Base-by-base conservation (phyloP, 2,329 filamentous ascomycete species). In the Trichoderma simmonsii region DNA sequence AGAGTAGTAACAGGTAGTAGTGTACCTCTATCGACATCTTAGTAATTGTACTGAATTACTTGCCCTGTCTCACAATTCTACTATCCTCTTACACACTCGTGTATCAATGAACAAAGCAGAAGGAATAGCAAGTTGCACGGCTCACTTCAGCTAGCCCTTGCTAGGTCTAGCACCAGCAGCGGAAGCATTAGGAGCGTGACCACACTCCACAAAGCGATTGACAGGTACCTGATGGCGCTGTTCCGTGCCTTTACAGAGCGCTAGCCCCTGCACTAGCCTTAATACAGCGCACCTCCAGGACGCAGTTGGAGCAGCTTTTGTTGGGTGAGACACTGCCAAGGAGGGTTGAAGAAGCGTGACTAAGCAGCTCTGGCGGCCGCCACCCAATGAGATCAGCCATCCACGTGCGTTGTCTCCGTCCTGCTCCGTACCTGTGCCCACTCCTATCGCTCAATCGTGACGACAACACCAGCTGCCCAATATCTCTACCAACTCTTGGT, bases 361-460 rank as follows among this genome's bases (percentile, higher is more conserved):
- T 70, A 24, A 70, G 57, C 67, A 62, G 43, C 7, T 36, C 11
- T n/a, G 28, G 36, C 7, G 6, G 18, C 21, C 24, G 26, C 14
- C 56, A 69, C 26, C 66, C 66, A 69, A 69, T 69, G 21, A 69
- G 18, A 61, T 34, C 36, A 18, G 6, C 54, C n/a, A 59, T 36
- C 36, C 66, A 69, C 66, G 66, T 68, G 34, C 43, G 12, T 34
- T 12, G 36, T 69, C 56, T 59, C 56, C 56, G 56, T 60, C 1
- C 56, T 43, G n/a, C n/a, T 36, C 32, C 66, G 54, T 39, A 24
- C 32, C 57, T 59, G 28, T 43, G 12, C 34, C 56, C 60, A 71
- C 59, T 56, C 68, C 57, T 32, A 34, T 62, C 39, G 28, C 62
- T 51, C 48, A 28, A 65, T 71, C 34, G 69, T 71, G 69, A 71